Evolutionary conservation across 2,329 filamentous ascomycete genomes (phyloP).

Genomic region (Gaeumannomyces sp.): DNA sequence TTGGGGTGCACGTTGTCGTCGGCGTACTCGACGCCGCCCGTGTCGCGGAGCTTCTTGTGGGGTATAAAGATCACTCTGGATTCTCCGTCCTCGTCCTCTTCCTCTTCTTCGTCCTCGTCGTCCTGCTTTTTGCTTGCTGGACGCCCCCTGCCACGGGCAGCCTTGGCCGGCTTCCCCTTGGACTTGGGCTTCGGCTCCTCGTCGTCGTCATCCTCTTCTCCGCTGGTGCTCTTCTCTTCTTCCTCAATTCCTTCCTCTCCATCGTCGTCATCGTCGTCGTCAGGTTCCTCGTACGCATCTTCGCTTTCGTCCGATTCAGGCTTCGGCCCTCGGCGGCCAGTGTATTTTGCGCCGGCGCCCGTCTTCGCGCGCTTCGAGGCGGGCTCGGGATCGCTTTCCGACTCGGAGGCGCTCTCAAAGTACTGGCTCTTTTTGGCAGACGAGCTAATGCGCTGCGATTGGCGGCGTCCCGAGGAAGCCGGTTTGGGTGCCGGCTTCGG

Average conservation of each 20-base stretch:
- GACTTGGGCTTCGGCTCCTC: constrained; percentile 27
- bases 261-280: constrained; percentile 18
- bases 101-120: constrained; percentile 29
- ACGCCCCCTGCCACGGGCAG: constrained; percentile 13
- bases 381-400: background rate
- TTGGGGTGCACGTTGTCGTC: constrained; percentile 50
- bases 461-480: constrained; percentile 29
- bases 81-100: constrained; percentile 27
- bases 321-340: constrained; percentile 8
- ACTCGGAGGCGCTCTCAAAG: constrained; percentile 34
- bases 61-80: constrained; percentile 35
- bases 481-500: constrained; percentile 13
- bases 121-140: constrained; percentile 8
- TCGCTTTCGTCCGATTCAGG: constrained; percentile 14
- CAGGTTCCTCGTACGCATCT: constrained; percentile 15
- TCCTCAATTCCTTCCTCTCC: constrained; percentile 14
- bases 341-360: background rate
- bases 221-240: constrained; percentile 20
- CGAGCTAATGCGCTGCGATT: constrained; percentile 40
- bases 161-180: constrained; percentile 14
- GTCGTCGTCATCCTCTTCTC: constrained; percentile 21
- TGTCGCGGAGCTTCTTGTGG: constrained; percentile 33
- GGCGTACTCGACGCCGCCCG: constrained; percentile 40
- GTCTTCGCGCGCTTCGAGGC: constrained; percentile 15
- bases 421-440: constrained; percentile 43